Evolutionary conservation across 2,329 filamentous ascomycete species (phyloP).

Genomic region (Pseudomassariella vexata): DNA sequence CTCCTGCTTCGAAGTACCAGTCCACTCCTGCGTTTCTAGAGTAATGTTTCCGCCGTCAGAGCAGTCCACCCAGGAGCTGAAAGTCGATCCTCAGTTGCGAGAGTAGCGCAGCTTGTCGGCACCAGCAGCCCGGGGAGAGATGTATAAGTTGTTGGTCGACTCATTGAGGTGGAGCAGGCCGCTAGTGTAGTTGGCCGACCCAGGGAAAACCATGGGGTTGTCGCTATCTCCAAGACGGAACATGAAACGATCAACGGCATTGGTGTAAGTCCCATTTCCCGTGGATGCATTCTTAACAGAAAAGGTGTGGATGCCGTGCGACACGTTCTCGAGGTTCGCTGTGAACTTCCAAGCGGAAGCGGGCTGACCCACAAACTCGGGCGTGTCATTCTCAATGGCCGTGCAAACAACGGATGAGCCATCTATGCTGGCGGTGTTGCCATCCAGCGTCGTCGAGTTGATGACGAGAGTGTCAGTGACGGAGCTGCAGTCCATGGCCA

Average conservation of each 20-base stretch:
- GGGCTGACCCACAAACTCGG: constrained; percentile 43
- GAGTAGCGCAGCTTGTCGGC: constrained; percentile 59
- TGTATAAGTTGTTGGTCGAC: constrained; percentile 28
- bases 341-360: constrained; percentile 48
- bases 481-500: constrained; percentile 54
- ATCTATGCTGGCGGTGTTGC: constrained; percentile 36
- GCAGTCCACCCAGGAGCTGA: constrained; percentile 51
- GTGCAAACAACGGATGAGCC: constrained; percentile 37
- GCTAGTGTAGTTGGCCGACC: constrained; percentile 51
- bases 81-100: constrained; percentile 54
- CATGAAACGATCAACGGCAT: constrained; percentile 54
- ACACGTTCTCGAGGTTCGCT: constrained; percentile 47
- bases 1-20: constrained; percentile 48
- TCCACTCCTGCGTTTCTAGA: constrained; percentile 45
- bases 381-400: constrained; percentile 25
- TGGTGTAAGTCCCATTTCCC: constrained; percentile 26
- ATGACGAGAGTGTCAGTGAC: constrained; percentile 44
- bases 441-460: constrained; percentile 45
- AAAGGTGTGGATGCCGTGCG: constrained; percentile 55
- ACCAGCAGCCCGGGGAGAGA: constrained; percentile 55
- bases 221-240: constrained; percentile 50
- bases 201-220: constrained; percentile 56
- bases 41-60: constrained; percentile 47
- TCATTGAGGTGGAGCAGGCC: constrained; percentile 39
- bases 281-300: constrained; percentile 49